Percentiles rank a stretch among this genome's conserved stretches.
Evolutionary conservation across 805 yeast species (phyloP).

Genomic region (Schwanniomyces yamadae): DNA sequence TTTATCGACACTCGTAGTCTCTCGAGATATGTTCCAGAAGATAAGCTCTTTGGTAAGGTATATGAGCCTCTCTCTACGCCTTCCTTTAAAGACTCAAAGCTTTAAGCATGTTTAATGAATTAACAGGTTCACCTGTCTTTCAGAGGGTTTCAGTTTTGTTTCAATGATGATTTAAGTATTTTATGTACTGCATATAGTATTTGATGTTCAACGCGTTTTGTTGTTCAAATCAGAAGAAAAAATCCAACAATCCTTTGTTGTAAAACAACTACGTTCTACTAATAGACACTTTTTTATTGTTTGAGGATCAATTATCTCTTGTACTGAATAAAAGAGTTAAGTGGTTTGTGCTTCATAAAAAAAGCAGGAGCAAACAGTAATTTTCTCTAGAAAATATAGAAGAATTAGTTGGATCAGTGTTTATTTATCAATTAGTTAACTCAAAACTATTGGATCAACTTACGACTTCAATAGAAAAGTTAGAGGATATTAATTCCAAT

Average conservation of each 20-base stretch:
- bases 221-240: constrained; percentile 8
- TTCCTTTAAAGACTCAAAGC: constrained; percentile 39
- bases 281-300: not conserved
- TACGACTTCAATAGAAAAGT: no score
- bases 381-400: not conserved
- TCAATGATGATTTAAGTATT: not conserved
- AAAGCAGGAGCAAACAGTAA: not conserved
- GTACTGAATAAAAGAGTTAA: not conserved
- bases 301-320: not conserved
- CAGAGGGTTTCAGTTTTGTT: not conserved
- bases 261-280: not conserved
- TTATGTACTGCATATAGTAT: constrained; percentile 2
- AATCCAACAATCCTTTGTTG: not conserved
- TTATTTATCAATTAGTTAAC: no score
- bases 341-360: not conserved
- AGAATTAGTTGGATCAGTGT: no score
- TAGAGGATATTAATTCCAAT: no score
- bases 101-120: constrained; percentile 7
- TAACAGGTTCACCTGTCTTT: not conserved
- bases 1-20: constrained; percentile 58
- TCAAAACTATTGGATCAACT: no score
- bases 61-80: constrained; percentile 59
- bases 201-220: constrained; percentile 7
- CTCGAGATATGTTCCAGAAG: constrained; percentile 50
- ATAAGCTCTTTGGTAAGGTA: constrained; percentile 51